Conservation (phyloP, 345 rosid genomes). For the Eucalyptus lansdowneana region DNA sequence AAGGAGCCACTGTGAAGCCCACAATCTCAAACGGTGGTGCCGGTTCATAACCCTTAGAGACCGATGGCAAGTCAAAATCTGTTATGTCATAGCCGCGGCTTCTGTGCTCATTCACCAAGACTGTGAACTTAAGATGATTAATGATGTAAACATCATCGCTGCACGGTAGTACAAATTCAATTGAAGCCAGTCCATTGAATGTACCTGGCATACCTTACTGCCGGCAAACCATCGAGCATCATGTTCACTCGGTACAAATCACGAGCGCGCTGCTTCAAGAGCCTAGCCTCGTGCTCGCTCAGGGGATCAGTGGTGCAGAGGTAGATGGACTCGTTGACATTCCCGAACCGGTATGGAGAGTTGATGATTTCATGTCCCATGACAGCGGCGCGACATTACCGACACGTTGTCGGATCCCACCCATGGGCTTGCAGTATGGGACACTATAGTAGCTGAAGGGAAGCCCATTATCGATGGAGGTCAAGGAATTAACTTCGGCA, state of each 20-base stretch:
- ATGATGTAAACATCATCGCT: not conserved
- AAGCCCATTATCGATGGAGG: constrained; percentile 77
- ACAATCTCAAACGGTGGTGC: not conserved
- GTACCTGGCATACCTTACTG: not conserved
- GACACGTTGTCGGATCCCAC: not conserved
- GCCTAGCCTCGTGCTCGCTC: not conserved
- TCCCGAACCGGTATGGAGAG: not conserved
- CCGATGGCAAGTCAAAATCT: not conserved
- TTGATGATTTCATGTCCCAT: not conserved
- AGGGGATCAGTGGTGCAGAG: not conserved
- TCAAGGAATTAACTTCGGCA: constrained; percentile 75
- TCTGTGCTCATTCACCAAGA: not conserved
- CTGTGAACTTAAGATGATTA: constrained; percentile 2
- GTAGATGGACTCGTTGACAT: not conserved
- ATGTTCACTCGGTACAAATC: not conserved
- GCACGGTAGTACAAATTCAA: not conserved
- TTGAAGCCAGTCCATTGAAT: not conserved
- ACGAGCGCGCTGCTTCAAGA: not conserved
- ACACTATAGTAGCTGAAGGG: constrained; percentile 76
- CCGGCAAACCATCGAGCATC: not conserved
- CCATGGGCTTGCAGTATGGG: constrained; percentile 8
- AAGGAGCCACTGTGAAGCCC: constrained; percentile 26
- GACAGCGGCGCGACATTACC: not conserved
- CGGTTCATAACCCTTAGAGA: not conserved
- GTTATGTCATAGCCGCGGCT: not conserved